phyloP scores from a whole-genome alignment of 2,329 filamentous ascomycete genomes.

The Ceratocystis albifundus region DNA sequence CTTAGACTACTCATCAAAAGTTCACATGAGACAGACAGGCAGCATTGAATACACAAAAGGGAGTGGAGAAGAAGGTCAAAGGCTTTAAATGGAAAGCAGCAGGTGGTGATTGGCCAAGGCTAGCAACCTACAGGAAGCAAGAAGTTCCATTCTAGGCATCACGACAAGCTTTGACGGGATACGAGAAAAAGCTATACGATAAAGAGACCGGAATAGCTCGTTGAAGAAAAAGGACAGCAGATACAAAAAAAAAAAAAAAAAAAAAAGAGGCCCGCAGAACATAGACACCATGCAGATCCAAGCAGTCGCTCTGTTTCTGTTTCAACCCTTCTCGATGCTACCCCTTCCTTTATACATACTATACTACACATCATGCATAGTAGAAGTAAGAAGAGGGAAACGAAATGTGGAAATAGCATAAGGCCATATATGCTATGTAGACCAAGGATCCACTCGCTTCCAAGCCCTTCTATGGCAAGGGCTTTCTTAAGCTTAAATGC shows the following conservation, averaged over 20 bases:
- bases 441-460: neutral
- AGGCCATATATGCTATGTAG: too few species aligned
- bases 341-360: neutral
- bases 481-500: constrained; percentile 8
- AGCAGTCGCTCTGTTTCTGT: neutral
- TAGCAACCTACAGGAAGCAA: neutral
- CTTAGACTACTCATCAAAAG: too few species aligned
- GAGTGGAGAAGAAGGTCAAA: neutral
- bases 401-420: too few species aligned
- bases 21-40: neutral
- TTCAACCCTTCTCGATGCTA: neutral
- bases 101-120: constrained; percentile 35
- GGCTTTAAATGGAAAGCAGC: too few species aligned
- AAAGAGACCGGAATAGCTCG: constrained; percentile 28
- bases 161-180: neutral
- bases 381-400: neutral
- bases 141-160: neutral
- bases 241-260: too few species aligned
- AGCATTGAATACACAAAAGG: neutral
- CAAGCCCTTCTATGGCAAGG: constrained; percentile 7
- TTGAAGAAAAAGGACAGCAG: neutral
- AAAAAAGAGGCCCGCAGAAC: constrained; percentile 12
- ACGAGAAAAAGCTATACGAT: constrained; percentile 37
- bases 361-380: neutral
- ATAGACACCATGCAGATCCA: neutral